Evolutionary conservation across 1,139 yeast genomes (phyloP), one percentile per base, ranked within the genome.

Genomic region (Groenewaldozyma sp.): DNA sequence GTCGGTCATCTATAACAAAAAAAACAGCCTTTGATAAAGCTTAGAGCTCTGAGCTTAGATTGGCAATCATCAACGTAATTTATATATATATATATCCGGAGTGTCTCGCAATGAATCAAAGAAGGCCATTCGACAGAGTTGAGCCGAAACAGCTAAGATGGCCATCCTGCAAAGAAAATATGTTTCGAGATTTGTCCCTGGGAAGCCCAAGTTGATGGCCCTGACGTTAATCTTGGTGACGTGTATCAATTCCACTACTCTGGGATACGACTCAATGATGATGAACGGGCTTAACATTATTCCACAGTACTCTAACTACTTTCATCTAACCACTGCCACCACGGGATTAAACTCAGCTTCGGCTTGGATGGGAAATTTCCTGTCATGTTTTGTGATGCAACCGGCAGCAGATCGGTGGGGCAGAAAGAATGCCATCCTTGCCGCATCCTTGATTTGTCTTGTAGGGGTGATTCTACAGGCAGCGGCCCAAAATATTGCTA

Each of bases 391-490:
- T 18, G 27, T 24, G 36, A 41, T 33, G 19, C 31, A n/a, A 32
- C 44, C 38, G 28, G 40, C 3, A 21, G 27, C 42, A 31, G 65
- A 64, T n/a, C n/a, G n/a, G n/a, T n/a, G n/a, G n/a, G 49, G 49
- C 14, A 34, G 49, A 34, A 27, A 42, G 11, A 37, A 20, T 9
- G 28, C 42, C 13, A 38, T 45, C 24, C 31, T 62, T 16, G 35
- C 60, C 36, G 76, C 76, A 35, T 59, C 67, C 37, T 17, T 59
- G 7, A 55, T 70, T 36, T 60, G 68, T 52, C 45, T 71, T 35
- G 37, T 69, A 21, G 77, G 76, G 42, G 65, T 74, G 16, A 52
- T 67, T 28, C 55, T 73, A 37, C 74, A 71, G 48, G 60, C 65
- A 13, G 48, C 62, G 47, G 63, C 72, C 9, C 7, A 28, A 9